Evolutionary conservation across 192 early-diverging fungal genomes (phyloP).

Genomic region (Thamnidium elegans): DNA sequence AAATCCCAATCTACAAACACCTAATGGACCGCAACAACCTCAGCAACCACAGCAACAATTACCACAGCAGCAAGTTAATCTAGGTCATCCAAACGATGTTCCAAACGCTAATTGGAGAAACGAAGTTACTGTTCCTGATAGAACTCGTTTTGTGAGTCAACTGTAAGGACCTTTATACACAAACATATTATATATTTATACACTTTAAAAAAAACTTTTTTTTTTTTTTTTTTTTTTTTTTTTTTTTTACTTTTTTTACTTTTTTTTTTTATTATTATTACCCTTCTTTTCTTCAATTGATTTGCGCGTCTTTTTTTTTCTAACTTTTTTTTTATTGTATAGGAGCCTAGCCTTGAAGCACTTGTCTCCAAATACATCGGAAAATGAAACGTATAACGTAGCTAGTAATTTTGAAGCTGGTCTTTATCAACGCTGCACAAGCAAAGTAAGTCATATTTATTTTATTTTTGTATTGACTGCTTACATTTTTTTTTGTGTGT

Average conservation of each 20-base stretch:
- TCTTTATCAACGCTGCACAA: conserved; percentile 26
- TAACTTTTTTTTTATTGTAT: conserved; percentile 1
- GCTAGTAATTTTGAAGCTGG: conserved; percentile 33
- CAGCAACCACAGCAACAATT: too few species aligned
- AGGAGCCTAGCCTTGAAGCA: conserved; percentile 26
- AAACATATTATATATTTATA: background rate
- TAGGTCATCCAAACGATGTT: conserved; percentile 9
- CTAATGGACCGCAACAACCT: background rate
- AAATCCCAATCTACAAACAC: background rate
- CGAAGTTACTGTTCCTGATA: conserved; percentile 21
- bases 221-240: conserved; percentile 9
- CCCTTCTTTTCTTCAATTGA: background rate
- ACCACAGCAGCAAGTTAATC: conserved; percentile 2
- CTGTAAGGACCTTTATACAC: conserved; percentile 12
- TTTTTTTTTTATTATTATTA: background rate
- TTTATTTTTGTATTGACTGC: conserved; percentile 4
- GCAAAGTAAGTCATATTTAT: conserved; percentile 28
- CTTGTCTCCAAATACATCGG: conserved; percentile 27
- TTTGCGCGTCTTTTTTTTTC: too few species aligned
- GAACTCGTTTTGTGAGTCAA: conserved; percentile 21
- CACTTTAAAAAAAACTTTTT: background rate
- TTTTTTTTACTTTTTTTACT: background rate
- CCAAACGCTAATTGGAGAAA: conserved; percentile 21
- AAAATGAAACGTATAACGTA: conserved; percentile 26
- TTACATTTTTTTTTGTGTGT: conserved; percentile 1